A percentile compares a stretch with the other conserved stretches of the same genome.
These are phyloP conservation scores for Cladosporium sp. DNA, from an alignment of 2,329 filamentous ascomycete species.

Conservation along the genomic window DNA sequence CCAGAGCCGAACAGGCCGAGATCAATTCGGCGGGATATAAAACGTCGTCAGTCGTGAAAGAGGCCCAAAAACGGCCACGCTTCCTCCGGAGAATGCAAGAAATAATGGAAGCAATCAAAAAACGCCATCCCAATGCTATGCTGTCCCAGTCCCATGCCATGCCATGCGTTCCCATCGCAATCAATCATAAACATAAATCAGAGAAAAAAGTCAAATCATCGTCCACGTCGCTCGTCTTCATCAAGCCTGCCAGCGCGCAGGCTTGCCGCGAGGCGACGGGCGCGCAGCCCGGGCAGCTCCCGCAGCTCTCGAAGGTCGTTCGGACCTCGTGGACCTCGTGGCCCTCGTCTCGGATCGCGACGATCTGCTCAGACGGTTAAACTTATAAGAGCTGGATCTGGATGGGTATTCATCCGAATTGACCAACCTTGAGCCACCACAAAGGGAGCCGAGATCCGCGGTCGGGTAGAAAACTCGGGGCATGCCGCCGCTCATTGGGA, in stretches of 20 bases:
- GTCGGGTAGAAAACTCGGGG: conserved; percentile 33
- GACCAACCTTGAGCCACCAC: neutral
- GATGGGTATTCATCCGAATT: neutral
- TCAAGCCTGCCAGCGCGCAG: conserved; percentile 3
- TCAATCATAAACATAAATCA: no score
- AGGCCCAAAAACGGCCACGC: no score
- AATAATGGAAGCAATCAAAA: no score
- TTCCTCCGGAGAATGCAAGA: no score
- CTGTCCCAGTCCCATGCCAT: neutral
- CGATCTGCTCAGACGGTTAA: neutral
- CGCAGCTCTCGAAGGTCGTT: neutral
- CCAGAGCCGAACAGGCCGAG: no score
- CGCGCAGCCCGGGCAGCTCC: neutral
- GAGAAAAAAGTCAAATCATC: no score
- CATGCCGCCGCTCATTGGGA: conserved; percentile 31
- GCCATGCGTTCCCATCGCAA: neutral
- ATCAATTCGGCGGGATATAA: no score
- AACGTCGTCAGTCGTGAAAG: no score
- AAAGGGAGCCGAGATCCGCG: conserved; percentile 9
- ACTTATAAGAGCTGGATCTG: neutral
- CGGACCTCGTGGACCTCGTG: neutral
- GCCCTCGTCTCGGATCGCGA: neutral
- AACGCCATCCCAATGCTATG: neutral
- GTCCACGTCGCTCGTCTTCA: no score
- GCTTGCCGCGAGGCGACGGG: neutral